These are phyloP conservation scores for Apiospora hydei DNA, from an alignment of 2,329 filamentous ascomycete species.

Conservation along the genomic window DNA sequence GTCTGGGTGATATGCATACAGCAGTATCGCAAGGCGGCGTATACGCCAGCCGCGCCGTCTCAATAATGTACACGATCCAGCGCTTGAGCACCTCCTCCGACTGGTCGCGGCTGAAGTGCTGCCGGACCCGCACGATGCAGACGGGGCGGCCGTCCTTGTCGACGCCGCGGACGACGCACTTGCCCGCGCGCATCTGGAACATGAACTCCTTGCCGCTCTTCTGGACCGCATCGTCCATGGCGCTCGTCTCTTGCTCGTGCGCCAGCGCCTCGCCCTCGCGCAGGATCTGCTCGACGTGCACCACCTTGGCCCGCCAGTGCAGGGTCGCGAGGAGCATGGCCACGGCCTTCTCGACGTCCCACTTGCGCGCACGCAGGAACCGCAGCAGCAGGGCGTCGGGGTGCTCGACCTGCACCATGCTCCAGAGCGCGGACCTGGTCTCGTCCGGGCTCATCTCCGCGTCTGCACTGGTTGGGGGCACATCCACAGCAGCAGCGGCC, in stretches of 20 bases:
- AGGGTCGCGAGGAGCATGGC: conserved; percentile 92
- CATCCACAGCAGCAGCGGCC: conserved; percentile 33
- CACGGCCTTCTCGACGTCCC: conserved; percentile 89
- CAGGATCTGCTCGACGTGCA: conserved; percentile 72
- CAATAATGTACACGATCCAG: conserved; percentile 90
- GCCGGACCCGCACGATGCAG: conserved; percentile 81
- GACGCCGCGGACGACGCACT: conserved; percentile 85
- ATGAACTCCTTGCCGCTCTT: conserved; percentile 78
- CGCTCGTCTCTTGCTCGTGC: conserved; percentile 74
- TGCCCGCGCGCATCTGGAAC: conserved; percentile 81
- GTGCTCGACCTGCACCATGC: conserved; percentile 90
- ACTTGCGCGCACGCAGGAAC: conserved; percentile 85
- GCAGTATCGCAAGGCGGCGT: conserved; percentile 31
- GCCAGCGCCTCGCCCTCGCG: conserved; percentile 71
- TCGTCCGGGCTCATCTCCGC: conserved; percentile 68
- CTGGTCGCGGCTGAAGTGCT: conserved; percentile 83
- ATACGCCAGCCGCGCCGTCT: conserved; percentile 84
- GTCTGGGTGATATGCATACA: neutral
- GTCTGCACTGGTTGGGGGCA: conserved; percentile 67
- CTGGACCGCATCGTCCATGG: conserved; percentile 66
- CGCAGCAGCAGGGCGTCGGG: conserved; percentile 82
- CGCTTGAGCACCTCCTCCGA: conserved; percentile 79
- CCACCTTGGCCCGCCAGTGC: conserved; percentile 81
- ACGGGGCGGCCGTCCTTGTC: conserved; percentile 85
- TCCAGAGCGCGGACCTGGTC: conserved; percentile 64